A percentile compares a stretch with the other conserved stretches of the same genome.
phyloP scores from a whole-genome alignment of 2,329 filamentous ascomycete genomes.

The Fusarium continuum region DNA sequence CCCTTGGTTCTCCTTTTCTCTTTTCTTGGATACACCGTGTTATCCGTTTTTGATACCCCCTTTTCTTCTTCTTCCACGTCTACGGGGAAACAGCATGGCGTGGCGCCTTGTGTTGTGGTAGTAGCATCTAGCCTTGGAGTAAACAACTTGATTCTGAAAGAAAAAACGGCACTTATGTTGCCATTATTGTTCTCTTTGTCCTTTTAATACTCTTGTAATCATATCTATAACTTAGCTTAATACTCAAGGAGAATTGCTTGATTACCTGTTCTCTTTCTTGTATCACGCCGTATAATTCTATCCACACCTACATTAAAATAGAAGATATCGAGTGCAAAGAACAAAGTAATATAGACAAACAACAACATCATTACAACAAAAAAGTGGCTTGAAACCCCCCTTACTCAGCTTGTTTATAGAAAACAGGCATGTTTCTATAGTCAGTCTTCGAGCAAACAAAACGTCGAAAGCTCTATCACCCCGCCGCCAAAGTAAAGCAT shows the following conservation, averaged over 20 bases:
- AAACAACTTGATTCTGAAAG: slow-evolving; percentile 27
- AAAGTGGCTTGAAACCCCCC: slow-evolving; percentile 8
- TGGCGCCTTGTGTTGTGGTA: slow-evolving; percentile 28
- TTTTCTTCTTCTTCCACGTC: slow-evolving; percentile 36
- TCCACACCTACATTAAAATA: slow-evolving; percentile 23
- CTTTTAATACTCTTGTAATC: slow-evolving; percentile 9
- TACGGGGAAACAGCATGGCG: slow-evolving; percentile 35
- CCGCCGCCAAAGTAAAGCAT: slow-evolving; percentile 16
- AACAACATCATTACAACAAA: slow-evolving; percentile 39
- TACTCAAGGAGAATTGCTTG: slow-evolving; percentile 14
- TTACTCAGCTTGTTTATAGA: slow-evolving; percentile 2
- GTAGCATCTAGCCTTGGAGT: slow-evolving; percentile 38
- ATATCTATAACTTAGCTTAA: slow-evolving; percentile 27
- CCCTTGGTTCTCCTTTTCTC: neutral
- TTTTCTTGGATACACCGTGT: slow-evolving; percentile 15
- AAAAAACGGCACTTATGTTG: neutral
- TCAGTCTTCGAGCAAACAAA: slow-evolving; percentile 10
- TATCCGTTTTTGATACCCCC: slow-evolving; percentile 42
- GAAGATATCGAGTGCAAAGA: slow-evolving; percentile 4
- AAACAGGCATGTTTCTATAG: slow-evolving; percentile 12
- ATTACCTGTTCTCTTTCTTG: neutral
- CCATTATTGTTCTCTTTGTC: slow-evolving; percentile 15
- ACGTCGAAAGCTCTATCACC: slow-evolving; percentile 8
- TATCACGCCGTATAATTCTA: slow-evolving; percentile 5
- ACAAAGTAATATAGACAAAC: slow-evolving; percentile 19